These are phyloP conservation scores for Phialocephala sp. DNA, from an alignment of 2,329 filamentous ascomycete species.

Conservation along the genomic window DNA sequence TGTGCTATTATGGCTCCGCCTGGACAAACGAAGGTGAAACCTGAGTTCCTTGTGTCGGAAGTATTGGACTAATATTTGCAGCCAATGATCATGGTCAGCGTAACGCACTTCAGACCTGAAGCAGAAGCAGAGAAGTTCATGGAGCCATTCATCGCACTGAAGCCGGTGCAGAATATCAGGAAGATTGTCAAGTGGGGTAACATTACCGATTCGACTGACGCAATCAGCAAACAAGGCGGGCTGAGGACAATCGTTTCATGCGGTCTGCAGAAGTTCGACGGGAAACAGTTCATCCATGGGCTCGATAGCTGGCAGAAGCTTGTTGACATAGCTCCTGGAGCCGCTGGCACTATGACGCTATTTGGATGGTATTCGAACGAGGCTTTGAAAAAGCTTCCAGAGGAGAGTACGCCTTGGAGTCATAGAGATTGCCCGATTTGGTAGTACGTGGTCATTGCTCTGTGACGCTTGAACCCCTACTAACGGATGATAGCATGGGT, in stretches of 20 bases:
- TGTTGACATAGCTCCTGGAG: constrained; percentile 15
- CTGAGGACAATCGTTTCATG: constrained; percentile 13
- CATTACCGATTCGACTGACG: constrained; percentile 16
- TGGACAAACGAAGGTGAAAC: constrained; percentile 10
- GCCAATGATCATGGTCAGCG: constrained; percentile 20
- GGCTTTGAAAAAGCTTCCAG: constrained; percentile 10
- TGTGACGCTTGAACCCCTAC: neutral
- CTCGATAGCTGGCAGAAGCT: constrained; percentile 17
- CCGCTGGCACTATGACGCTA: constrained; percentile 9
- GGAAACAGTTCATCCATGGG: neutral
- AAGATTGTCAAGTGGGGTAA: constrained; percentile 8
- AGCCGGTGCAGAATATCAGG: constrained; percentile 13
- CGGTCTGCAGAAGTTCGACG: constrained; percentile 19
- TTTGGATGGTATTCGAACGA: constrained; percentile 15
- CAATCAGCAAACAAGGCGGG: constrained; percentile 9
- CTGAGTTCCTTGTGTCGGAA: neutral
- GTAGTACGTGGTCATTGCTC: constrained; percentile 8
- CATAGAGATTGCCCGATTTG: constrained; percentile 21
- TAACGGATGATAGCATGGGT: constrained; percentile 10
- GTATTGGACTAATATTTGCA: neutral
- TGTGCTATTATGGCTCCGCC: constrained; percentile 15
- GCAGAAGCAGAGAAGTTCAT: constrained; percentile 20
- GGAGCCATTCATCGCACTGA: constrained; percentile 11
- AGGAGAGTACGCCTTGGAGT: constrained; percentile 14
- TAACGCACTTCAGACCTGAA: constrained; percentile 18